phyloP scores from a whole-genome alignment of 805 yeast species.

The Saccharomyces eubayanus region DNA sequence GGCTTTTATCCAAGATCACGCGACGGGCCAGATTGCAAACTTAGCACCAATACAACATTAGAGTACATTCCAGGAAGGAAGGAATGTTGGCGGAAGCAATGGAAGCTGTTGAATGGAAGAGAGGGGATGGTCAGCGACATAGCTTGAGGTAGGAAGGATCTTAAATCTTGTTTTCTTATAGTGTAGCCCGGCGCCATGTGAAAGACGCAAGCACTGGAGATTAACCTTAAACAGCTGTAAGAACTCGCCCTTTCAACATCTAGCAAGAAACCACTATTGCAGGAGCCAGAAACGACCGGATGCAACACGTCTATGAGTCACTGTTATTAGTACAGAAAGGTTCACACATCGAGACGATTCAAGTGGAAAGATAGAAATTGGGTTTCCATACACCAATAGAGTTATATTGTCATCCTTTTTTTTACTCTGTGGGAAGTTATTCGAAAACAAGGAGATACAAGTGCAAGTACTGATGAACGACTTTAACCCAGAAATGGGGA shows the following conservation, averaged over 20 bases:
- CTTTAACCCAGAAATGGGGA: not conserved
- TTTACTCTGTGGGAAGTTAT: not conserved
- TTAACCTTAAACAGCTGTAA: not conserved
- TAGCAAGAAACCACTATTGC: not conserved
- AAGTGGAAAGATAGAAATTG: not conserved
- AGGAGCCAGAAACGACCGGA: not conserved
- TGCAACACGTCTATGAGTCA: not conserved
- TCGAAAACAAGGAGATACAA: not conserved
- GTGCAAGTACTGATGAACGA: not conserved
- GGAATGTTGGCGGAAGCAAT: not conserved
- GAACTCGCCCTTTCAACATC: not conserved
- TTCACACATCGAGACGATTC: not conserved
- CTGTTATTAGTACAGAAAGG: not conserved
- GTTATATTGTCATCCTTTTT: not conserved
- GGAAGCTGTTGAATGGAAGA: no score
- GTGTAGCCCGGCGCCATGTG: not conserved
- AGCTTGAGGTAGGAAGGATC: not conserved
- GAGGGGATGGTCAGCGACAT: not conserved
- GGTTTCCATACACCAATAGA: not conserved
- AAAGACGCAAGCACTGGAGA: not conserved
- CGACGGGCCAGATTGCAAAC: not conserved
- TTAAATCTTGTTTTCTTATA: not conserved
- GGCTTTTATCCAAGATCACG: not conserved
- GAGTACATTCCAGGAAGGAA: not conserved
- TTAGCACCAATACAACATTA: not conserved